Evolutionary conservation across 352 stramenopile genomes (phyloP).

Genomic region (Phytophthora pini): DNA sequence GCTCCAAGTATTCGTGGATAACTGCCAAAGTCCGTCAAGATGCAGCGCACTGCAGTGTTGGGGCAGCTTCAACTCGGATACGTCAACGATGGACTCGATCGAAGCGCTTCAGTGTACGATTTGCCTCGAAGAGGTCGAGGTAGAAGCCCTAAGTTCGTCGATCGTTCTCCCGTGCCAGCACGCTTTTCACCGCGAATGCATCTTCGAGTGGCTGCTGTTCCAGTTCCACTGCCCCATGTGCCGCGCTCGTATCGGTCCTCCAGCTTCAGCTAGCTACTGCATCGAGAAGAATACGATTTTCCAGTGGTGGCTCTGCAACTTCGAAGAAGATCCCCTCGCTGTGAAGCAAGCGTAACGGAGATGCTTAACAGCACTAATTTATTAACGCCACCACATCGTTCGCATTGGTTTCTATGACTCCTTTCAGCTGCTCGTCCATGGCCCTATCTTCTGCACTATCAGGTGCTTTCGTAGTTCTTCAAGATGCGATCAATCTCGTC

Average conservation of each 20-base stretch:
- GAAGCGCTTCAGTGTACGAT: slow-evolving; percentile 46
- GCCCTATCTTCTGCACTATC: slow-evolving; percentile 4
- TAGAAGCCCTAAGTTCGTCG: slow-evolving; percentile 12
- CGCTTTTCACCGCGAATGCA: slow-evolving; percentile 71
- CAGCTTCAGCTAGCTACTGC: slow-evolving; percentile 35
- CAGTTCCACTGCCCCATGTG: slow-evolving; percentile 73
- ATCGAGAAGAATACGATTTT: slow-evolving; percentile 20
- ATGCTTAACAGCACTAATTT: slow-evolving; percentile 15
- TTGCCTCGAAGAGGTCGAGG: slow-evolving; percentile 51
- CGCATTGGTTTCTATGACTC: background rate
- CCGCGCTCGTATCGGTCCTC: slow-evolving; percentile 49
- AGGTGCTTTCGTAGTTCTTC: slow-evolving; percentile 31
- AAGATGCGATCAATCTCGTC: slow-evolving; percentile 64
- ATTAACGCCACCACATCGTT: slow-evolving; percentile 11
- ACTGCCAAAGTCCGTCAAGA: slow-evolving; percentile 35
- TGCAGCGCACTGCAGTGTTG: slow-evolving; percentile 2
- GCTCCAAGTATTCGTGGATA: slow-evolving; percentile 74
- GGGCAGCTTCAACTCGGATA: slow-evolving; percentile 31
- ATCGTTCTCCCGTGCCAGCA: slow-evolving; percentile 66
- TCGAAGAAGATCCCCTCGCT: slow-evolving; percentile 20
- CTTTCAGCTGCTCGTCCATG: background rate
- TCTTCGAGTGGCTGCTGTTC: slow-evolving; percentile 78
- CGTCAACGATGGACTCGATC: slow-evolving; percentile 38
- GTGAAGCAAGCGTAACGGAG: slow-evolving; percentile 2
- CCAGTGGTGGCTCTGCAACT: slow-evolving; percentile 30